Evolutionary conservation across 768 basidiomycete species (phyloP), one percentile per base, ranked within the genome.

Genomic region (Suillus plorans): DNA sequence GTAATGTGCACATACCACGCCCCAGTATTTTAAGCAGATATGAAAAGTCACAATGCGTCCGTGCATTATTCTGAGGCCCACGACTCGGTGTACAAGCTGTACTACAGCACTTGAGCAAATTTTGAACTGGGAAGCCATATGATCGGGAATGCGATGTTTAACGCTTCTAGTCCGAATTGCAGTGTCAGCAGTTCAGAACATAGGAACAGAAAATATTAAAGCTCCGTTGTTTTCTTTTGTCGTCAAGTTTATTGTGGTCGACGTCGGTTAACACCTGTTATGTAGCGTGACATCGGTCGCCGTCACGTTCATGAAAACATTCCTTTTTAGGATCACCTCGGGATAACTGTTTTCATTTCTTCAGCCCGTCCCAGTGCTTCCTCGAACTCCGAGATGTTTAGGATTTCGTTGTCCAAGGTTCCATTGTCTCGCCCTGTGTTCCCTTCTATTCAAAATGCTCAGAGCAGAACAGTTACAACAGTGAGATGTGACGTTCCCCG

Each of bases 401-500:
- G 58, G 4, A 20, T 20, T 41, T 31, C 58, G 39, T 20, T 59
- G 41, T 31, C 25, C 18, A 59, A 42, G 41, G 41, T 42, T 59
- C 18, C 41, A n/a, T 25, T 44, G 39, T 42, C 39, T 58, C 39
- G 39, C 61, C 74, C 79, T 25, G 70, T 70, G 1, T 56, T 69
- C 14, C 71, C 77, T 60, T 76, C 80, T 58, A 73, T 78, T 52
- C 84, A 80, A 37, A 68, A 69, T n/a, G 73, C 76, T 52, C 71
- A 69, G 65, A 79, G 81, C 81, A 65, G 63, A 37, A 31, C 28
- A 25, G 13, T 64, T 14, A n/a, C 56, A 41, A 64, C 60, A 39
- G 57, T 63, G 3, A 58, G 13, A 18, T 31, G 9, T 18, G 13
- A 16, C 4, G 65, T 69, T 44, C 41, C 65, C 37, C 60, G 69